Evolutionary conservation across 202 grass and related monocot genomes (phyloP), one percentile per base, ranked within the genome.

Genomic region (Carex arenaria): DNA sequence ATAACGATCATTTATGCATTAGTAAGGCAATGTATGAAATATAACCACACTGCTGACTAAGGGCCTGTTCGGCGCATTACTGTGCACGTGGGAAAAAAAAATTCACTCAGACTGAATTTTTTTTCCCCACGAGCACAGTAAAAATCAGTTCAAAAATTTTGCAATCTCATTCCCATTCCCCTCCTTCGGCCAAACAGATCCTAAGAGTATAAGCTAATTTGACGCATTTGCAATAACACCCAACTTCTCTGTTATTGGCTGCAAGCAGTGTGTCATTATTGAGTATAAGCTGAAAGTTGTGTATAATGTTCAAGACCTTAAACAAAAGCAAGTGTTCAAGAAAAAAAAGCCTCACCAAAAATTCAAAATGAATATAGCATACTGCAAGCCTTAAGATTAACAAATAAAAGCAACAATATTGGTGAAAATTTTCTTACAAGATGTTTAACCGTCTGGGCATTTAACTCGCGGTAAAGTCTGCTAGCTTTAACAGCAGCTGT

Each of bases 401-500:
- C 32, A 36, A 20, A 79, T 49, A 0, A 85, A 17, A 22, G 32
- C 14, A 28, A 79, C 38, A 19, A 31, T 79, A 49, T 45, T 40
- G 77, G 31, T 53, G 12, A 47, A 66, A 13, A 23, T 19, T 64
- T 83, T 42, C 57, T 36, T 90, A 98, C 95, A 89, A 98, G 83
- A 89, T 93, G 89, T 92, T 93, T 98, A 57, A 98, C 91, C 72
- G 95, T 95, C 88, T 98, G 95, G 47, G 89, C 87, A 93, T 95
- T 98, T 84, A 98, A 89, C 87, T 98, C 96, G 67, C 96, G 88
- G 86, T 89, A 92, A 80, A 94, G 83, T 84, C 96, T 91, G 69
- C 96, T 98, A 82, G 96, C 85, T 92, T 98, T 98, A 87, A 95
- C 96, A 79, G 88, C 91, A 88, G 96, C 93, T 36, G 93, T 98